phyloP scores from a whole-genome alignment of 495 filamentous ascomycete genomes.

The Aspergillus indologenus region DNA sequence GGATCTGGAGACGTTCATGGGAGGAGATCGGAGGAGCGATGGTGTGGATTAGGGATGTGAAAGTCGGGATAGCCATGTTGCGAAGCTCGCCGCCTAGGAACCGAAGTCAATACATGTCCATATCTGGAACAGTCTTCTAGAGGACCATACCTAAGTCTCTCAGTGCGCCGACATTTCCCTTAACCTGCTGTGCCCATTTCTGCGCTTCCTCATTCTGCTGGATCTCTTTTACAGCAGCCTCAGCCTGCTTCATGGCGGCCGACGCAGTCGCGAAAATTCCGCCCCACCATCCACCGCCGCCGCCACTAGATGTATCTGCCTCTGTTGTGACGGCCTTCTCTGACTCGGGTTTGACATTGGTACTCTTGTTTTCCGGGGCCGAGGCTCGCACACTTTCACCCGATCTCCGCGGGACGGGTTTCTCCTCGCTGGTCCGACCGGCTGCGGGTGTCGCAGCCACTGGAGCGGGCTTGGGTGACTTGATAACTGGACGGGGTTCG shows the following conservation, averaged over 20 bases:
- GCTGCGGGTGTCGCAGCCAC: slow-evolving; percentile 52
- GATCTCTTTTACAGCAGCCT: slow-evolving; percentile 90
- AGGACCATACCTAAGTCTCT: slow-evolving; percentile 67
- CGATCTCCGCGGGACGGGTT: slow-evolving; percentile 60
- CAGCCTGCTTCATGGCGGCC: slow-evolving; percentile 90
- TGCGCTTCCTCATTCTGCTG: slow-evolving; percentile 95
- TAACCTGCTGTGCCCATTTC: slow-evolving; percentile 92
- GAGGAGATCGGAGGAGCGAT: slow-evolving; percentile 96
- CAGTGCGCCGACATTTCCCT: slow-evolving; percentile 83
- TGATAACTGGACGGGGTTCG: slow-evolving; percentile 45
- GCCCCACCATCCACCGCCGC: slow-evolving; percentile 88
- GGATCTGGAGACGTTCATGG: slow-evolving; percentile 95
- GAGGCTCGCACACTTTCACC: slow-evolving; percentile 70
- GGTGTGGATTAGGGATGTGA: slow-evolving; percentile 89
- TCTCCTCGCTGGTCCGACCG: slow-evolving; percentile 59
- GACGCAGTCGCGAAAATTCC: slow-evolving; percentile 64
- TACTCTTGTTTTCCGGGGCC: slow-evolving; percentile 52
- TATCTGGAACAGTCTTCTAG: slow-evolving; percentile 1
- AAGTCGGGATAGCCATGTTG: slow-evolving; percentile 86
- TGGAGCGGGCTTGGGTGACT: slow-evolving; percentile 57
- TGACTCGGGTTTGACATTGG: slow-evolving; percentile 34
- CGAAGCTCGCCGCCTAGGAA: slow-evolving; percentile 79
- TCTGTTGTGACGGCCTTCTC: slow-evolving; percentile 29
- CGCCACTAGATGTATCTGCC: slow-evolving; percentile 22
- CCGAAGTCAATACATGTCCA: slow-evolving; percentile 16